A percentile compares a stretch with the other conserved stretches of the same genome.
Evolutionary conservation across 306 rosid species (phyloP).

Genomic region (Lathyrus aphaca): DNA sequence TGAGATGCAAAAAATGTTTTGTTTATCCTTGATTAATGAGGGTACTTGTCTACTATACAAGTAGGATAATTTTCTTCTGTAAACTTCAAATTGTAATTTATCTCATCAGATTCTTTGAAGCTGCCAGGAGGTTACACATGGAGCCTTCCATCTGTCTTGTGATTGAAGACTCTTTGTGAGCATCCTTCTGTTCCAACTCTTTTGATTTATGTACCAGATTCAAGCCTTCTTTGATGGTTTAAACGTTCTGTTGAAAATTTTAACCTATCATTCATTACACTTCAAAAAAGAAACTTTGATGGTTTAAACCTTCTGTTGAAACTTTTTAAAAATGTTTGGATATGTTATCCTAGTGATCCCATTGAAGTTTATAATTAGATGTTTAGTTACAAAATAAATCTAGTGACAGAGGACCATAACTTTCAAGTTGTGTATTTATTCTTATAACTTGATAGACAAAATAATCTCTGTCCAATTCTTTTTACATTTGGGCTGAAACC

Average conservation of each 20-base stretch:
- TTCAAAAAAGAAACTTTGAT: background rate
- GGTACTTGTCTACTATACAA: slow-evolving; percentile 24
- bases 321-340: background rate
- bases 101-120: slow-evolving; percentile 75
- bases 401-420: slow-evolving; percentile 17
- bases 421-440: slow-evolving; percentile 8
- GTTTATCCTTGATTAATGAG: slow-evolving; percentile 14
- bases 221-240: slow-evolving; percentile 10
- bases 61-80: slow-evolving; percentile 24
- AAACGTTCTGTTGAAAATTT: slow-evolving; percentile 19
- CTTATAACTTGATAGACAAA: slow-evolving; percentile 3
- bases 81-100: slow-evolving; percentile 29
- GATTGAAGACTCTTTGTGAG: slow-evolving; percentile 93
- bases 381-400: slow-evolving; percentile 18
- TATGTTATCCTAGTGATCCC: slow-evolving; percentile 8
- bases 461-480: slow-evolving; percentile 1
- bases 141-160: slow-evolving; percentile 85
- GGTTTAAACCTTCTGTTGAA: no score
- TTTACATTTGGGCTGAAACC: slow-evolving; percentile 5
- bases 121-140: slow-evolving; percentile 62
- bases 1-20: slow-evolving; percentile 46
- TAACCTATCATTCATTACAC: background rate
- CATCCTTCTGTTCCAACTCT: slow-evolving; percentile 12
- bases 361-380: slow-evolving; percentile 27
- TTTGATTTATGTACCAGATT: slow-evolving; percentile 8